These are phyloP conservation scores for Aspergillus ellipticus DNA, from an alignment of 495 filamentous ascomycete species.

Conservation along the genomic window DNA sequence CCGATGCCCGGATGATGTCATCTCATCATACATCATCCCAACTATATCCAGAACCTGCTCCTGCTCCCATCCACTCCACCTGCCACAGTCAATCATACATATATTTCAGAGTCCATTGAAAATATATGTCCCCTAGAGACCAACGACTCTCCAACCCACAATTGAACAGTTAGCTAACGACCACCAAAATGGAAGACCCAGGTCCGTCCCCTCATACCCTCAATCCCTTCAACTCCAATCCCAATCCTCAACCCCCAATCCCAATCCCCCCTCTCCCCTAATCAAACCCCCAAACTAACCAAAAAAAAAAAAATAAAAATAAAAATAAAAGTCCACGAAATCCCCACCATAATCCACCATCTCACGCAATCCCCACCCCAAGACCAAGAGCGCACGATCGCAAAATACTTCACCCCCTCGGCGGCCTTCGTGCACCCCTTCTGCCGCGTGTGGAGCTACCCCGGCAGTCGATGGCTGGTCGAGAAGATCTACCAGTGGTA, in stretches of 20 bases:
- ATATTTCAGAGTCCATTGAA: too few relatives aligned
- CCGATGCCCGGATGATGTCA: slow-evolving; percentile 15
- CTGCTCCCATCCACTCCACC: too few relatives aligned
- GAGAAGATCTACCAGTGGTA: slow-evolving; percentile 79
- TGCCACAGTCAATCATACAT: too few relatives aligned
- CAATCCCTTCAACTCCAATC: neutral
- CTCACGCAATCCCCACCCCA: slow-evolving; percentile 63
- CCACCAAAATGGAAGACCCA: slow-evolving; percentile 37
- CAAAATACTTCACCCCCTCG: slow-evolving; percentile 64
- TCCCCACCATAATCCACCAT: slow-evolving; percentile 58
- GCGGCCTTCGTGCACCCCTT: slow-evolving; percentile 78
- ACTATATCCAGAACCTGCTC: too few relatives aligned
- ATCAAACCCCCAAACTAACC: neutral
- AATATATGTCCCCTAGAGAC: neutral
- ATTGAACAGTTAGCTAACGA: too few relatives aligned
- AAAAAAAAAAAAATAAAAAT: slow-evolving; percentile 3
- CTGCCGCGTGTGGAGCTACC: slow-evolving; percentile 62
- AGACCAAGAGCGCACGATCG: slow-evolving; percentile 58
- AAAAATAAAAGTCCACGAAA: slow-evolving; percentile 43
- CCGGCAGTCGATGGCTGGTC: slow-evolving; percentile 57
- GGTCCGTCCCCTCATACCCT: slow-evolving; percentile 17
- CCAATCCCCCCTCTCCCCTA: neutral
- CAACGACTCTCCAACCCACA: neutral
- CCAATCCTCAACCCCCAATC: neutral
- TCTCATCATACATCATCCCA: neutral